phyloP scores from a whole-genome alignment of 2,329 filamentous ascomycete species.

The Scytalidium sp. region DNA sequence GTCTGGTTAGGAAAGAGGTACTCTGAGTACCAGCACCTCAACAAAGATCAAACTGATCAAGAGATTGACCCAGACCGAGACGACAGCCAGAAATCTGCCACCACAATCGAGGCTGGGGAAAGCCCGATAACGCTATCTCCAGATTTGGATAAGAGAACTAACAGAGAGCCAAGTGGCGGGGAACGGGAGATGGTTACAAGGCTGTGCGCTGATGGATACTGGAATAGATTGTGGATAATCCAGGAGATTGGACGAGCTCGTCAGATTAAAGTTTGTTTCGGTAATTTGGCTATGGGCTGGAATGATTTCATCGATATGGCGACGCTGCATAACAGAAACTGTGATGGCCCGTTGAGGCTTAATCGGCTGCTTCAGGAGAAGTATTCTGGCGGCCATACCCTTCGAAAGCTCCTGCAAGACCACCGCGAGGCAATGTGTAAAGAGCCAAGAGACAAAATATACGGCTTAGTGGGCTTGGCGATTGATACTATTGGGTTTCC shows the following conservation, averaged over 20 bases:
- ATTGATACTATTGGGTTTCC: slow-evolving; percentile 21
- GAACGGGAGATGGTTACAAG: slow-evolving; percentile 5
- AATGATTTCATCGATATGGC: not conserved
- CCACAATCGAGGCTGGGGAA: not conserved
- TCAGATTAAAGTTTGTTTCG: slow-evolving; percentile 21
- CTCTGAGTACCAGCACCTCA: not conserved
- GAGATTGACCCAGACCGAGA: not conserved
- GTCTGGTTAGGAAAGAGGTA: slow-evolving; percentile 6
- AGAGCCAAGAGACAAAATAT: slow-evolving; percentile 29
- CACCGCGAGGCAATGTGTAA: slow-evolving; percentile 21
- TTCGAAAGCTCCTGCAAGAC: slow-evolving; percentile 18
- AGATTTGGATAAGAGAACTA: not conserved
- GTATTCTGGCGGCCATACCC: slow-evolving; percentile 11
- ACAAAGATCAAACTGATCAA: not conserved
- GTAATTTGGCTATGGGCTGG: slow-evolving; percentile 7
- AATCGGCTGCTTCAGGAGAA: slow-evolving; percentile 12
- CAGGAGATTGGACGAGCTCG: slow-evolving; percentile 25
- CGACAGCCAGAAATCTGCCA: not conserved
- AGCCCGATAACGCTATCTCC: not conserved
- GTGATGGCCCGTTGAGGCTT: slow-evolving; percentile 14
- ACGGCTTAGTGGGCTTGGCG: slow-evolving; percentile 27
- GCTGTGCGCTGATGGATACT: slow-evolving; percentile 16
- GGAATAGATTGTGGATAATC: slow-evolving; percentile 23
- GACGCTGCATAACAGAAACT: not conserved
- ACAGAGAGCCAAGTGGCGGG: not conserved